A percentile compares a stretch with the other conserved stretches of the same genome.
Conservation (phyloP, 176 grass and related monocot species). For the Dactylis glomerata region DNA sequence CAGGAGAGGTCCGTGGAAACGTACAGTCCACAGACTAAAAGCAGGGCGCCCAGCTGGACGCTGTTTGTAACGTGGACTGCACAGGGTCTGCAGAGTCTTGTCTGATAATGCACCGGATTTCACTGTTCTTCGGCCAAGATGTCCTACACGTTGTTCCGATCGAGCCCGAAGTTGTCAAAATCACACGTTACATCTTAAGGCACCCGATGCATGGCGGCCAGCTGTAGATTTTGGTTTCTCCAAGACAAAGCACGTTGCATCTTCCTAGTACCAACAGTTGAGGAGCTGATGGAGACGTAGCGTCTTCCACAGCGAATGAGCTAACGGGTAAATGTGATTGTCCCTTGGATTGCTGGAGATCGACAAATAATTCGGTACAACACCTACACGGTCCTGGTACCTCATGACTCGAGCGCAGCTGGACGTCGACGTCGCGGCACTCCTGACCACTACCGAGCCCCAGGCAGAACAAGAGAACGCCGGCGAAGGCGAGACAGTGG, state of each 20-base stretch:
- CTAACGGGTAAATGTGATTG: background rate
- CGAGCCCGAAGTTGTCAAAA: background rate
- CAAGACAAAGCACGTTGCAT: background rate
- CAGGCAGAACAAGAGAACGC: background rate
- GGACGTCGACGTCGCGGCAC: background rate
- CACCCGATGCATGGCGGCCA: background rate
- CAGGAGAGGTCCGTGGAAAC: background rate
- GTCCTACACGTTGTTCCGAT: too few species aligned
- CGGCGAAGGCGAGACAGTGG: background rate
- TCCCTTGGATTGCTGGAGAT: background rate
- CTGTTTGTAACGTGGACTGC: background rate
- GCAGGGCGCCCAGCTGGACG: background rate
- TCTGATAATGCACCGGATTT: slow-evolving; percentile 23
- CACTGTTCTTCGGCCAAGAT: slow-evolving; percentile 18
- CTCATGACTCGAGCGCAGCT: background rate
- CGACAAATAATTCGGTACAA: background rate
- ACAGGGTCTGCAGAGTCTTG: background rate
- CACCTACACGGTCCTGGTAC: too few species aligned
- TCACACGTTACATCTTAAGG: background rate
- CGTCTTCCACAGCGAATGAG: background rate
- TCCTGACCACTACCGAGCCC: background rate
- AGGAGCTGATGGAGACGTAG: background rate
- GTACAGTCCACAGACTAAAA: background rate
- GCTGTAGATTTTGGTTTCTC: background rate
- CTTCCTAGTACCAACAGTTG: background rate